A percentile compares a stretch with the other conserved stretches of the same genome.
These are phyloP conservation scores for Scutellaria minor DNA, from an alignment of 257 asterid genomes.

Conservation along the genomic window DNA sequence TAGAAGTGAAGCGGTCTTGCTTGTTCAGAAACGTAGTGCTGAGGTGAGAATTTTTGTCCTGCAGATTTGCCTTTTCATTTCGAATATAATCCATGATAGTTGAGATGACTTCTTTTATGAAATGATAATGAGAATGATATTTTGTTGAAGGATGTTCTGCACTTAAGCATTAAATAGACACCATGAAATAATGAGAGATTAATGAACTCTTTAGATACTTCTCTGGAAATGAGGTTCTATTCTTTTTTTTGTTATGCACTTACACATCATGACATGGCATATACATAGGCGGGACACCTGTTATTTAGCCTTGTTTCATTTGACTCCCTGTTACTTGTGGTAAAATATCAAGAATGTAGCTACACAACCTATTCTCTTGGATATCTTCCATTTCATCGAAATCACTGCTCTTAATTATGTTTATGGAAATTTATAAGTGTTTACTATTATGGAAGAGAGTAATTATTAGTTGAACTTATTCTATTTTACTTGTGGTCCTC, in stretches of 20 bases:
- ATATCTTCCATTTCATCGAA: background rate
- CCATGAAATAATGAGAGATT: background rate
- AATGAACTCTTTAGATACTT: constrained; percentile 13
- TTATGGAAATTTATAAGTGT: too few relatives aligned
- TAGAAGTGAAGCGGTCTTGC: constrained; percentile 68
- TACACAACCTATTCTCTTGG: constrained; percentile 3
- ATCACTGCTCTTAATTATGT: too few relatives aligned
- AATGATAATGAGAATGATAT: background rate
- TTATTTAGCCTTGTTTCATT: constrained; percentile 5
- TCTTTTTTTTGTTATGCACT: background rate
- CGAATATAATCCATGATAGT: constrained; percentile 1
- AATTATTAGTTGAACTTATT: constrained; percentile 3
- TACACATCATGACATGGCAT: background rate
- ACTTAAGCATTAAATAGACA: background rate
- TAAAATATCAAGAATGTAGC: background rate
- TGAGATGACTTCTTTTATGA: constrained; percentile 17
- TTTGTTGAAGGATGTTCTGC: background rate
- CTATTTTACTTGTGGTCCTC: constrained; percentile 18
- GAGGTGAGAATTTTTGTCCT: constrained; percentile 58
- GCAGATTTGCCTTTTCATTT: background rate
- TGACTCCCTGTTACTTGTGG: constrained; percentile 6
- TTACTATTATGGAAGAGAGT: background rate
- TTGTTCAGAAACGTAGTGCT: constrained; percentile 73
- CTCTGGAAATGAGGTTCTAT: background rate
- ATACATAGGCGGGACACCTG: background rate